Evolutionary conservation across 192 early-diverging fungal genomes (phyloP).

Genomic region (Mortierella hygrophila): DNA sequence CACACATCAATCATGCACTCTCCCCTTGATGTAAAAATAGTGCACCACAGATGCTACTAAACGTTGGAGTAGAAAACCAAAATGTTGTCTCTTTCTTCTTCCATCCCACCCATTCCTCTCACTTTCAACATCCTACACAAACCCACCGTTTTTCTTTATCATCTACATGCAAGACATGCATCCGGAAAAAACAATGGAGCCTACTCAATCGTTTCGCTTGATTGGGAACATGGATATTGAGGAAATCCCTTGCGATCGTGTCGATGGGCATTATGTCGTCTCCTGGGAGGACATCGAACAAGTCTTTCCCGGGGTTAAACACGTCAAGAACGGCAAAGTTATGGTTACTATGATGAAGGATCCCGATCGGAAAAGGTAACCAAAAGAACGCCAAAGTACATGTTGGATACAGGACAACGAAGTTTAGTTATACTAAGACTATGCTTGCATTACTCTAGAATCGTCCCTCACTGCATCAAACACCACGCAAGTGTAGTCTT

Average conservation of each 20-base stretch:
- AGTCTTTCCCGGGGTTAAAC: not conserved
- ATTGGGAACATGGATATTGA: not conserved
- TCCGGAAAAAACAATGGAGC: not conserved
- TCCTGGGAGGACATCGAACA: conserved; percentile 12
- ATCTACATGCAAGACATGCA: not conserved
- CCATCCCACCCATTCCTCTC: not conserved
- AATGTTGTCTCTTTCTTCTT: not conserved
- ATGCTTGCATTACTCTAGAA: not conserved
- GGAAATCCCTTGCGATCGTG: not conserved
- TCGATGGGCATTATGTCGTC: conserved; percentile 1
- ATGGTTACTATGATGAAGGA: not conserved
- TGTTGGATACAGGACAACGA: not conserved
- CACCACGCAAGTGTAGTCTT: not conserved
- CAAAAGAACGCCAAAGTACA: not conserved
- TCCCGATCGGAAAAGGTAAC: conserved; percentile 4
- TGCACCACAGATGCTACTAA: no score
- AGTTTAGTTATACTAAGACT: not conserved
- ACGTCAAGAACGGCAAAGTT: not conserved
- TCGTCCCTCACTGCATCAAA: not conserved
- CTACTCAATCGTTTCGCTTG: not conserved
- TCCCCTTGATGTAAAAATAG: no score
- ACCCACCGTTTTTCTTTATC: not conserved
- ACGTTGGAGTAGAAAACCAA: not conserved
- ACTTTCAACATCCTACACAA: not conserved
- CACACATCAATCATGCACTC: no score